Evolutionary conservation across 2,329 filamentous ascomycete genomes (phyloP), one percentile per base, ranked within the genome.

Genomic region (Aspergillus awamori): DNA sequence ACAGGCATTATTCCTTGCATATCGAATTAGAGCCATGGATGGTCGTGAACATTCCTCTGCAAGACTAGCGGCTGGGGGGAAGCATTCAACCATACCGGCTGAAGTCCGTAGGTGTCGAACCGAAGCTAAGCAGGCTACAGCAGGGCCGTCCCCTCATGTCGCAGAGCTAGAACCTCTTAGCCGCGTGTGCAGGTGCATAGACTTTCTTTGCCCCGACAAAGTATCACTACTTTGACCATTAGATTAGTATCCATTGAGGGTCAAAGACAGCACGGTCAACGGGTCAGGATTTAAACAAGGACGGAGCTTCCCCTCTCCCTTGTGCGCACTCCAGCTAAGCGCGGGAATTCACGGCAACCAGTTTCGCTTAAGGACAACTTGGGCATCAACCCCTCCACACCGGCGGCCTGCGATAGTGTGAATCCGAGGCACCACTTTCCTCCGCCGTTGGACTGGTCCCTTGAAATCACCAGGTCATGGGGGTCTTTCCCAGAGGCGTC

Each of bases 311-410:
- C 33, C 33, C 33, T 20, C 33, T 36, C 33, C 33, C 33, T 36
- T 36, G 33, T 36, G 33, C 11, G 33, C 11, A 8, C 11, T 36
- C 48, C 15, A 49, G 17, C 54, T 51, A 55, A 33, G 17, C 48
- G 38, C 60, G 59, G 65, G 63, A 67, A 63, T 61, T 62, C 55
- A 67, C 64, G 60, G 64, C 64, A 63, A 55, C 49, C 48, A 59
- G 38, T 62, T 63, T 66, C 60, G 64, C 60, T 63, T 63, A 62
- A 60, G 43, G 47, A 28, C 53, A 38, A 65, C 63, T 67, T 66
- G 62, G 65, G 65, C 64, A 67, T 63, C 64, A 60, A 65, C 65
- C 60, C 63, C 65, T 63, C 65, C 60, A 58, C 59, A 59, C 58
- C 58, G 55, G 59, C 48, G 52, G 57, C 55, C 51, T 58, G 54